These are phyloP conservation scores for Kalanchoe fedtschenkoi DNA, from an alignment of 164 flowering plant genomes.

Conservation along the genomic window DNA sequence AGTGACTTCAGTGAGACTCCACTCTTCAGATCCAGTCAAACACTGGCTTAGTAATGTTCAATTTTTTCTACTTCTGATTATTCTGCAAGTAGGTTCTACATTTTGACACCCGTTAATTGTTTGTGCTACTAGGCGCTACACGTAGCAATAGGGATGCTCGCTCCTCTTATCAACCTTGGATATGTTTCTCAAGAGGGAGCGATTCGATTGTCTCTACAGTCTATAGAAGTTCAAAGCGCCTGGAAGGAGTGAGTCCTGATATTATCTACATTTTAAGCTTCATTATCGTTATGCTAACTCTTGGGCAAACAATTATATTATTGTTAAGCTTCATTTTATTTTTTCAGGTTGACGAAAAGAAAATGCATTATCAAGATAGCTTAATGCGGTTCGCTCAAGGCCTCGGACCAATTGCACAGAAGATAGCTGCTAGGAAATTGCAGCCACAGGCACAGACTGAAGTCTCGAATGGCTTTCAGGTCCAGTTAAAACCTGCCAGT, in stretches of 20 bases:
- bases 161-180: constrained; percentile 25
- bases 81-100: background rate
- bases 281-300: background rate
- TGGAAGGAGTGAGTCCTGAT: constrained; percentile 27
- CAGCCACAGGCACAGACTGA: constrained; percentile 8
- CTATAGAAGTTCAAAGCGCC: constrained; percentile 15
- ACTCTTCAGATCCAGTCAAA: background rate
- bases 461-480: background rate
- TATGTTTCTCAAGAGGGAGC: constrained; percentile 10
- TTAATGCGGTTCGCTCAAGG: constrained; percentile 39
- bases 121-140: constrained; percentile 17
- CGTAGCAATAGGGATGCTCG: constrained; percentile 31
- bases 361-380: constrained; percentile 38
- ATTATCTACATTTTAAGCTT: background rate
- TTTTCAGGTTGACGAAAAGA: constrained; percentile 30
- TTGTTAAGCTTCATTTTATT: too few relatives aligned
- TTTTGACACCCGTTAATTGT: background rate
- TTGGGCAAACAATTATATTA: too few relatives aligned
- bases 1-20: background rate
- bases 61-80: background rate
- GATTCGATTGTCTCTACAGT: constrained; percentile 19
- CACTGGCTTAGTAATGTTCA: background rate
- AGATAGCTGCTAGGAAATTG: constrained; percentile 37
- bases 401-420: constrained; percentile 55
- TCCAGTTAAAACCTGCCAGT: background rate